Percentiles rank a stretch among this genome's conserved stretches.
These are phyloP conservation scores for Aspergillus unguis DNA, from an alignment of 2,329 filamentous ascomycete species.

Conservation along the genomic window DNA sequence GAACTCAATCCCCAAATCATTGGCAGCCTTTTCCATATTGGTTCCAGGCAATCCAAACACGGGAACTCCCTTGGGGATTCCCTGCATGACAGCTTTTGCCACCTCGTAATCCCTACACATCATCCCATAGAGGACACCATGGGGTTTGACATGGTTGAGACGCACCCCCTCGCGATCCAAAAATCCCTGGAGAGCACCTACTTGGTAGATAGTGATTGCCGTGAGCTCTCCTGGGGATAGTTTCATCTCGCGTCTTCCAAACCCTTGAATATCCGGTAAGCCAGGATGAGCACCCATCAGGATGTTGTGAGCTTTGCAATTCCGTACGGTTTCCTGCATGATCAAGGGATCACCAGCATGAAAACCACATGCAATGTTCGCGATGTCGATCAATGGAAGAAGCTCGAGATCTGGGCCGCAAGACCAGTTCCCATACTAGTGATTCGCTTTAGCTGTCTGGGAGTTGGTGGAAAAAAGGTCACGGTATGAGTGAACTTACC, in stretches of 20 bases:
- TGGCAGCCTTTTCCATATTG: constrained; percentile 52
- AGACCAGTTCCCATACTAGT: constrained; percentile 44
- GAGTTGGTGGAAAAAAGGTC: neutral
- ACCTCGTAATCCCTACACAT: constrained; percentile 52
- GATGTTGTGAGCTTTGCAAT: constrained; percentile 57
- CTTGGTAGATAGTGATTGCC: constrained; percentile 59
- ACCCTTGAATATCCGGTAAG: constrained; percentile 63
- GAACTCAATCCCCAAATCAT: constrained; percentile 53
- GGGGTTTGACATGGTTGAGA: constrained; percentile 62
- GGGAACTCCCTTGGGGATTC: constrained; percentile 48
- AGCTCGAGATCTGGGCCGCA: constrained; percentile 59
- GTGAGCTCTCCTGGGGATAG: constrained; percentile 56
- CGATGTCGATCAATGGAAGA: constrained; percentile 59
- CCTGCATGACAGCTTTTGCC: constrained; percentile 53
- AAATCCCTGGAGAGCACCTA: constrained; percentile 60
- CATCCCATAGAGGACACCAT: constrained; percentile 59
- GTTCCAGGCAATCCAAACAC: constrained; percentile 57
- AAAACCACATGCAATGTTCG: constrained; percentile 61
- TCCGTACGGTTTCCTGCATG: constrained; percentile 58
- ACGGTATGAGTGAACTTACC: neutral
- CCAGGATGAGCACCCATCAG: constrained; percentile 62
- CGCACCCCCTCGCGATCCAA: constrained; percentile 55
- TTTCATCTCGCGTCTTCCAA: constrained; percentile 61
- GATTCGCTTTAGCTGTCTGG: constrained; percentile 1
- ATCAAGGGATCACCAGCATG: constrained; percentile 62